Evolutionary conservation across 768 basidiomycete genomes (phyloP).

Genomic region (Austroboletus eburneus): DNA sequence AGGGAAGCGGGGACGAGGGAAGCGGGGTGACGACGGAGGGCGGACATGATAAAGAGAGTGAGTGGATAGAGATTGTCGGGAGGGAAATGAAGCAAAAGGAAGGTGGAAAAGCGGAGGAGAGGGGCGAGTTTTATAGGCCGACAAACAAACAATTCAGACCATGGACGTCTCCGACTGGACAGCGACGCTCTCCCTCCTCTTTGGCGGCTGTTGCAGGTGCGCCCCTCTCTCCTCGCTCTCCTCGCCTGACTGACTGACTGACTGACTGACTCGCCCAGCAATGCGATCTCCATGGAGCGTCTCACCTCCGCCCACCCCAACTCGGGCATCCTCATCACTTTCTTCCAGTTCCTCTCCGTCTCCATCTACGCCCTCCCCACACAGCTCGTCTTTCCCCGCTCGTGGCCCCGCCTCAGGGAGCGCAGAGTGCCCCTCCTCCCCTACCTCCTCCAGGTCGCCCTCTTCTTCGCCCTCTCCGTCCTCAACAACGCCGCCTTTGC

Average conservation of each 20-base stretch:
- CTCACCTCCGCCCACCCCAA: slow-evolving; percentile 63
- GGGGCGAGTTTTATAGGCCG: too few species aligned
- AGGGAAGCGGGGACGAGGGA: slow-evolving; percentile 73
- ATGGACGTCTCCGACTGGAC: slow-evolving; percentile 55
- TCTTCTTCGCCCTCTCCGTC: slow-evolving; percentile 76
- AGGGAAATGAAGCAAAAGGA: slow-evolving; percentile 18
- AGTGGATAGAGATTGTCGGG: slow-evolving; percentile 30
- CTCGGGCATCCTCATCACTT: slow-evolving; percentile 82
- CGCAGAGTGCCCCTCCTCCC: slow-evolving; percentile 66
- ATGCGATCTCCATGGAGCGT: slow-evolving; percentile 74
- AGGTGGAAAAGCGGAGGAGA: not conserved
- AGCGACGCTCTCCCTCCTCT: slow-evolving; percentile 66
- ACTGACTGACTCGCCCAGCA: slow-evolving; percentile 41
- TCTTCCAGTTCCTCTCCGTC: slow-evolving; percentile 79
- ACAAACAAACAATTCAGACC: too few species aligned
- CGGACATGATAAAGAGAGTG: slow-evolving; percentile 35
- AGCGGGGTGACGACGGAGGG: slow-evolving; percentile 57
- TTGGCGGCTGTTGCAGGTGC: slow-evolving; percentile 85
- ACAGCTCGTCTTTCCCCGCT: slow-evolving; percentile 42
- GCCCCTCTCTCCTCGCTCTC: too few species aligned
- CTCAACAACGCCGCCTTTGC: slow-evolving; percentile 92
- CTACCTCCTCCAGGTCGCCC: slow-evolving; percentile 74
- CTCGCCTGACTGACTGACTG: too few species aligned
- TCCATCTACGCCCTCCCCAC: slow-evolving; percentile 68
- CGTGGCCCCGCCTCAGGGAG: slow-evolving; percentile 45